Base-by-base conservation (phyloP, 306 rosid species). In the Prunus mume region DNA sequence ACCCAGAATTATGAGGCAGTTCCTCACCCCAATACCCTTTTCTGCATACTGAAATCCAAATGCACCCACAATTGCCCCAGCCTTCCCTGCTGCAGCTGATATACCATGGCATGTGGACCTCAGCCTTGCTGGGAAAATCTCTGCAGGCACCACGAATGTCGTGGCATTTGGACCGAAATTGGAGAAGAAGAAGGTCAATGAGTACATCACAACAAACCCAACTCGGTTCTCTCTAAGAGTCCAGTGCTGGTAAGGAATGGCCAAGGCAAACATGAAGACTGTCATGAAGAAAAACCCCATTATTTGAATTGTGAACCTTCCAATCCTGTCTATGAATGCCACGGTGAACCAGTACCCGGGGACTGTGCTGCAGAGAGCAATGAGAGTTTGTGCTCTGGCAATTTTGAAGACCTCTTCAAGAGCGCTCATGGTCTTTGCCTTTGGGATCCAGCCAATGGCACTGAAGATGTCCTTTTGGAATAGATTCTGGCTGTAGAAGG, bases 311-410 rank as follows among this genome's bases (percentile, higher is more conserved):
- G 85, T 51, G 34, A 90, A 90, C 43, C 98, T 78, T 45, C 98
- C 98, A 0, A 91, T 83, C 66, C 18, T 80, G 50, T 91, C 98
- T 7, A 91, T 93, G 18, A 93, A 58, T 4, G 85, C 89, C 65
- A 93, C 98, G 0, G 98, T 93, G 80, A 93, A 90, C 97, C 98
- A 91, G 69, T 93, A 93, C 2, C 98, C 97, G 0, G 98, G 98
- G 4, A 90, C 97, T 1, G 89, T 93, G 74, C 96, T 91, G 86
- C 97, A 91, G 0, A 93, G 89, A 3, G 98, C 98, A 24, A 93
- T 93, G 0, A 93, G 89, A 2, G 97, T 93, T 72, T 91, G 97
- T 25, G 97, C 98, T 77, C 92, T 86, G 4, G 86, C 92, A 73
- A 93, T 93, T 56, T 45, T 83, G 81, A 12, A 91, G 24, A 91